A percentile compares a stretch with the other conserved stretches of the same genome.
Conservation (phyloP, 2,329 filamentous ascomycete genomes). For the Beauveria brongniartii region DNA sequence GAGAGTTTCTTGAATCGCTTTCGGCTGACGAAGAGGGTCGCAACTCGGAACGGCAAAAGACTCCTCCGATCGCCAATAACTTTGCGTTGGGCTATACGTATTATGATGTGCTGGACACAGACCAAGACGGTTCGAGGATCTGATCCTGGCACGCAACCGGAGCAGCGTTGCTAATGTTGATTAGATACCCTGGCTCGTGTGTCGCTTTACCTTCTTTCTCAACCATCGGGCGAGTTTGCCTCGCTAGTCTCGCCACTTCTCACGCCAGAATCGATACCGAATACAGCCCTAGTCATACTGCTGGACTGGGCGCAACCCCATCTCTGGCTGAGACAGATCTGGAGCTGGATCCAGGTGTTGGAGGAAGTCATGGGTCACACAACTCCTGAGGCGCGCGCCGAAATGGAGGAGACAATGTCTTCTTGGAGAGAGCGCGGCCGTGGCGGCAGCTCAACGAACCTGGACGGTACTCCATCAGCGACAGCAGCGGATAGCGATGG, state of each 20-base stretch:
- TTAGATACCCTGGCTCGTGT: constrained; percentile 82
- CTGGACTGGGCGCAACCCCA: constrained; percentile 94
- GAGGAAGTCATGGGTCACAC: constrained; percentile 67
- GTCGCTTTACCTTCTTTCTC: constrained; percentile 81
- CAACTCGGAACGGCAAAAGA: constrained; percentile 49
- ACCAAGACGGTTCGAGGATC: constrained; percentile 67
- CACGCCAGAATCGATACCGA: constrained; percentile 72
- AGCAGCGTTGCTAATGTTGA: constrained; percentile 16
- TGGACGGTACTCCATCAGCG: constrained; percentile 53
- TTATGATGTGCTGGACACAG: constrained; percentile 85
- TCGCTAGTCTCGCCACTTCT: constrained; percentile 77
- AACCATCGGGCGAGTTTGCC: constrained; percentile 73
- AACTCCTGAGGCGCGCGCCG: constrained; percentile 66
- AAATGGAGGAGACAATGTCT: constrained; percentile 80
- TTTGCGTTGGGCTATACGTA: constrained; percentile 94
- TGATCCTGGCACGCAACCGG: background rate
- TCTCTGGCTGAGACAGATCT: constrained; percentile 80
- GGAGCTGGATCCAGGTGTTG: constrained; percentile 82
- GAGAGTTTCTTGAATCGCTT: constrained; percentile 68
- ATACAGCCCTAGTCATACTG: constrained; percentile 84
- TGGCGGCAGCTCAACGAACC: constrained; percentile 51
- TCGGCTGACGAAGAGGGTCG: constrained; percentile 46
- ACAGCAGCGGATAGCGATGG: constrained; percentile 57
- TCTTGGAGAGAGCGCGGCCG: constrained; percentile 71
- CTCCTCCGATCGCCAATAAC: constrained; percentile 78